phyloP scores from a whole-genome alignment of 345 rosid species.

The Boechera retrofracta region DNA sequence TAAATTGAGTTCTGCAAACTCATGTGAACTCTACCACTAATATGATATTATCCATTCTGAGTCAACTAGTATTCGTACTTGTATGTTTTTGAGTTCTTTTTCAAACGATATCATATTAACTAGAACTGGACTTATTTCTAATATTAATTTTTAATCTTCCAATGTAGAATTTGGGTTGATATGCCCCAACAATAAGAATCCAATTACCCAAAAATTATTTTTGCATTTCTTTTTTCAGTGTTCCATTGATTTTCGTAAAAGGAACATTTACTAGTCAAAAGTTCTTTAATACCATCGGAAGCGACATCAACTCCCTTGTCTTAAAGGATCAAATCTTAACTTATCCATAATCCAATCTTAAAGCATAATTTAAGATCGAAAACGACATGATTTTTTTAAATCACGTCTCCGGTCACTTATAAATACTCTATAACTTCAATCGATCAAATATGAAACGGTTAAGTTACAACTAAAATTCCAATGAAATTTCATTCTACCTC shows the following conservation, averaged over 20 bases:
- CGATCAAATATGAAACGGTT: neutral
- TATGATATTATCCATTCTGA: too few species aligned
- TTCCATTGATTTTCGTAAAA: constrained; percentile 36
- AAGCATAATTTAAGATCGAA: constrained; percentile 39
- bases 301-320: constrained; percentile 35
- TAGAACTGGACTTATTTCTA: neutral
- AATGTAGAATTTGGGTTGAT: neutral
- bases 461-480: constrained; percentile 20
- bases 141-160: too few species aligned
- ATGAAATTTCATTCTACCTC: constrained; percentile 30
- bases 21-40: too few species aligned
- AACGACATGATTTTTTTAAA: neutral
- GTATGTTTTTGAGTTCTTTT: neutral
- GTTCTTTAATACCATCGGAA: constrained; percentile 1
- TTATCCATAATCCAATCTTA: constrained; percentile 34
- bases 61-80: too few species aligned
- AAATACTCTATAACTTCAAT: neutral
- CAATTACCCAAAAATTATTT: neutral
- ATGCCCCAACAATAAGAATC: neutral
- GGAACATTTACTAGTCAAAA: constrained; percentile 24
- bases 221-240: neutral
- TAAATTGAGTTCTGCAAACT: too few species aligned
- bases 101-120: neutral
- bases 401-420: constrained; percentile 15
- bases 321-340: constrained; percentile 27